A percentile compares a stretch with the other conserved stretches of the same genome.
Conservation (phyloP, 306 rosid genomes). For the Hippophae rhamnoides region DNA sequence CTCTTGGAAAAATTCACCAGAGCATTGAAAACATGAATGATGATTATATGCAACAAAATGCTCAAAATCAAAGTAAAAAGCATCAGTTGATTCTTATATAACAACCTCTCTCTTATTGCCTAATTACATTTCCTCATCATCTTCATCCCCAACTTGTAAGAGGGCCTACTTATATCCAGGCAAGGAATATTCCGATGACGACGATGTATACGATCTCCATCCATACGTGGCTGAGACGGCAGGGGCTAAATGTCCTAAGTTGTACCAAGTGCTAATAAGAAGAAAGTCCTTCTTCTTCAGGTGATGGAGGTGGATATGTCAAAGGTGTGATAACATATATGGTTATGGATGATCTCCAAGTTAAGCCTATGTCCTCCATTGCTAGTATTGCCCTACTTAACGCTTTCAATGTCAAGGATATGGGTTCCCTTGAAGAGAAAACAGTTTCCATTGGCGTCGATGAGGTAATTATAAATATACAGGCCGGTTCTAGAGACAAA, state of each 20-base stretch:
- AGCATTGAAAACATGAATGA: no score
- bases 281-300: neutral
- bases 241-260: neutral
- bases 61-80: neutral
- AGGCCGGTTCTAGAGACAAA: no score
- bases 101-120: no score
- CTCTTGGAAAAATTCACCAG: neutral
- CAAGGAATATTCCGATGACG: no score
- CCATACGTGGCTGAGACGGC: neutral
- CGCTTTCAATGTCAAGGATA: neutral
- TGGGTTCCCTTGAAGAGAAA: neutral
- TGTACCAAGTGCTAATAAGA: neutral
- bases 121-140: no score
- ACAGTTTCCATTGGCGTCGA: neutral
- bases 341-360: neutral
- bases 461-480: neutral
- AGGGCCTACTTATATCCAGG: no score
- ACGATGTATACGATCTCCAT: neutral
- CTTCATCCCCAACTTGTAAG: no score
- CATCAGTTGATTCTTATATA: no score
- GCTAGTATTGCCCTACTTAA: neutral
- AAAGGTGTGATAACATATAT: neutral
- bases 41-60: no score
- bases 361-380: neutral
- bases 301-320: neutral